Base-by-base conservation (phyloP, 2,329 filamentous ascomycete species). In the Hymenoscyphus albidus region DNA sequence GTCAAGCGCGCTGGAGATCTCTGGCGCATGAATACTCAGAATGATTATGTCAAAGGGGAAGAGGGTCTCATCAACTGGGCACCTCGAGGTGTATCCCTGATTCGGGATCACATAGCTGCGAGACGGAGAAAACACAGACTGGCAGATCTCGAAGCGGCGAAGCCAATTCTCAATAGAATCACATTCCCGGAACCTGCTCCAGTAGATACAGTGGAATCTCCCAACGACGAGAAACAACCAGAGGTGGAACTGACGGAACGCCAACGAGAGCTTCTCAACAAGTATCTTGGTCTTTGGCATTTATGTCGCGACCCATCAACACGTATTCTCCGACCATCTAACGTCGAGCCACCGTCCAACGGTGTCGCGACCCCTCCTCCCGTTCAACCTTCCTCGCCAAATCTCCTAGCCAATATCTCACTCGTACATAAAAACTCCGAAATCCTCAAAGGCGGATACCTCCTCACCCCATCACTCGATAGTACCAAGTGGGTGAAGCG, bases 1-100 rank as follows among this genome's bases (percentile, higher is more conserved):
- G 93, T 96, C 60, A 97, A 97, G 78, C 86, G 92, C 58, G 92
- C 93, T 0, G 92, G 92, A 2, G 95, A 99, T 75, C 82, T 99
- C 13, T 99, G 95, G 95, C 87, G 95, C 62, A 92, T 98, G 87
- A 96, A 93, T 76, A 98, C 93, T 16, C 89, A 92, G 65, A 90
- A 96, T 72, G 92, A 96, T 76, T 98, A 97, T 74, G 91, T 99
- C 72, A 97, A 97, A 76, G 95, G 95, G 63, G 93, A 99, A 77
- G 95, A 99, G 76, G 84, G 88, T 59, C 81, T 99, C 48, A 87
- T 83, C 2, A 87, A 88, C 64, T 99, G 95, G 95, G 87, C 88
- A 7, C 94, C 95, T 1, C 86, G 95, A 54, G 93, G 95, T 42
- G 91, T 98, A 2, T 96, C 92, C 0, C 80, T 99, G 0, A 89